Percentiles rank a stretch among this genome's conserved stretches.
These are phyloP conservation scores for Cicer cuneatum DNA, from an alignment of 306 rosid genomes.

Conservation along the genomic window DNA sequence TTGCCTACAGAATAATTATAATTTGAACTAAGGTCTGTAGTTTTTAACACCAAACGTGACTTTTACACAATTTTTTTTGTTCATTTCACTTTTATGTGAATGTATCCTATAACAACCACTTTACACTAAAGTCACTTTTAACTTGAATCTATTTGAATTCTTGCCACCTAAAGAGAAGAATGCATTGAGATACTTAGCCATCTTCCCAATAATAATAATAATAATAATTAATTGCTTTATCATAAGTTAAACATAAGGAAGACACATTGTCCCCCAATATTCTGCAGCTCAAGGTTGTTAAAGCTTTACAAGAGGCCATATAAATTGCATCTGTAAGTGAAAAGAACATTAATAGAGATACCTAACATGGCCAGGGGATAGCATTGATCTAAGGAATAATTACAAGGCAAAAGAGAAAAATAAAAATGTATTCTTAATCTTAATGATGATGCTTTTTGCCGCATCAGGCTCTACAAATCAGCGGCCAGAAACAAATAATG, in stretches of 20 bases:
- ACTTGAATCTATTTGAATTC: too few species aligned
- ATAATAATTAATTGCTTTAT: constrained; percentile 45
- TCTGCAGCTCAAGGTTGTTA: constrained; percentile 57
- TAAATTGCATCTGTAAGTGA: constrained; percentile 53
- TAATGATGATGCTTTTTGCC: constrained; percentile 46
- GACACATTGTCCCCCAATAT: constrained; percentile 53
- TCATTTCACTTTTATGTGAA: too few species aligned
- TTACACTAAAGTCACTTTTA: too few species aligned
- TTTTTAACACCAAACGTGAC: too few species aligned
- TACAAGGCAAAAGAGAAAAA: constrained; percentile 48
- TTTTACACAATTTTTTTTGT: too few species aligned
- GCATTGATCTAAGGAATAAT: constrained; percentile 54
- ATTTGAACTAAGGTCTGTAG: too few species aligned
- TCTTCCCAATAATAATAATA: constrained; percentile 44
- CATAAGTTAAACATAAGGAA: constrained; percentile 48
- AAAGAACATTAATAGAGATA: constrained; percentile 53
- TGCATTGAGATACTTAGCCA: constrained; percentile 25
- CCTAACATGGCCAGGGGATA: constrained; percentile 55
- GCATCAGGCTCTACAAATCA: constrained; percentile 54
- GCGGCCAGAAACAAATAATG: constrained; percentile 91
- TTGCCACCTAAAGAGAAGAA: neutral
- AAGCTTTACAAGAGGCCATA: constrained; percentile 68
- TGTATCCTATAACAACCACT: too few species aligned
- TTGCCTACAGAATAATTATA: too few species aligned
- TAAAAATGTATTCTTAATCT: constrained; percentile 34